A percentile compares a stretch with the other conserved stretches of the same genome.
These are phyloP conservation scores for Pichia phayaonensis DNA, from an alignment of 805 yeast species.

Conservation along the genomic window DNA sequence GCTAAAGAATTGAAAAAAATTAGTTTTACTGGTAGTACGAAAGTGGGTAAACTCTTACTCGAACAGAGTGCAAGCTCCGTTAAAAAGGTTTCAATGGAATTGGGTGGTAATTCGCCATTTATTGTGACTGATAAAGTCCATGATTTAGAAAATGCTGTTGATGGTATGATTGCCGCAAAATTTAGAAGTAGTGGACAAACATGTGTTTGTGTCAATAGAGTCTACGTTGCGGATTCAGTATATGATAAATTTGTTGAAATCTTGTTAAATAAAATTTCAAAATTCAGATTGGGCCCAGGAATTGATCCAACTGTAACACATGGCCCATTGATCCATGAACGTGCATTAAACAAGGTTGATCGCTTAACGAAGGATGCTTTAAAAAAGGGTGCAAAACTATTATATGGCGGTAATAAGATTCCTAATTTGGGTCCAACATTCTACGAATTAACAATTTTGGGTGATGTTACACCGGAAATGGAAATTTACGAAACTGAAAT, in stretches of 20 bases:
- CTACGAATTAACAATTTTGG: conserved; percentile 58
- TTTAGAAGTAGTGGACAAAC: conserved; percentile 75
- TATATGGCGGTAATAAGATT: conserved; percentile 51
- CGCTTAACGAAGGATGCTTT: conserved; percentile 57
- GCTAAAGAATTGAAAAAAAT: conserved; percentile 50
- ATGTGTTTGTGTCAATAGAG: conserved; percentile 68
- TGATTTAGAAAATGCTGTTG: conserved; percentile 54
- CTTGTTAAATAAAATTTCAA: conserved; percentile 30
- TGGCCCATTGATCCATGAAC: conserved; percentile 62
- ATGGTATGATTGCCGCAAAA: conserved; percentile 52
- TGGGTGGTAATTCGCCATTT: conserved; percentile 80
- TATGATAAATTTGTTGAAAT: conserved; percentile 50
- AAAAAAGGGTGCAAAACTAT: conserved; percentile 49
- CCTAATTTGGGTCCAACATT: conserved; percentile 57
- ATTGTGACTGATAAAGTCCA: conserved; percentile 62
- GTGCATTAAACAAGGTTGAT: conserved; percentile 51
- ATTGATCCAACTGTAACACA: conserved; percentile 50
- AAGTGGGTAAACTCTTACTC: conserved; percentile 61
- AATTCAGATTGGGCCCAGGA: conserved; percentile 55
- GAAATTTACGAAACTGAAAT: conserved; percentile 55
- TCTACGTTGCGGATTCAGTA: conserved; percentile 53
- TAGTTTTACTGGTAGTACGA: conserved; percentile 74
- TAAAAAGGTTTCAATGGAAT: conserved; percentile 64
- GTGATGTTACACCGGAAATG: conserved; percentile 50
- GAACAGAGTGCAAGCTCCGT: conserved; percentile 50